Conservation (phyloP, 2,329 filamentous ascomycete genomes). For the Ascocoryne sarcoides region DNA sequence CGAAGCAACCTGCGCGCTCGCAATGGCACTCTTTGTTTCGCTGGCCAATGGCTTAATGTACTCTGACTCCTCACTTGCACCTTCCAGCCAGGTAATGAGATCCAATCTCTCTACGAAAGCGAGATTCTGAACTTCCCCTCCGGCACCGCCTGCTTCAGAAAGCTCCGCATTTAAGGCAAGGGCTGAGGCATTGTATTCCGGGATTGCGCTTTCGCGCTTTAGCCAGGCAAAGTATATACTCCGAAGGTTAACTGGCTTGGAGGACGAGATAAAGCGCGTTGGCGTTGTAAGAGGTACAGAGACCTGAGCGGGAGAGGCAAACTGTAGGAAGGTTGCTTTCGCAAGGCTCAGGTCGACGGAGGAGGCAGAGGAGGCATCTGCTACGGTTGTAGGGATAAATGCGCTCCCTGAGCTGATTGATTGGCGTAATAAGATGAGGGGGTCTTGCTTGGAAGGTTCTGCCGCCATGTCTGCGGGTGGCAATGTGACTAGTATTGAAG, state of each 20-base stretch:
- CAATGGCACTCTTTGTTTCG: constrained; percentile 37
- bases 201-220: constrained; percentile 82
- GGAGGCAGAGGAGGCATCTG: constrained; percentile 53
- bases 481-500: background rate
- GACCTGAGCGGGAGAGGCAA: constrained; percentile 51
- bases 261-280: constrained; percentile 81
- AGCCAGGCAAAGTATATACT: constrained; percentile 95
- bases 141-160: constrained; percentile 39
- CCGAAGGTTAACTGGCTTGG: constrained; percentile 70
- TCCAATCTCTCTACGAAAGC: constrained; percentile 88
- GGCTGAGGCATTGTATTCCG: constrained; percentile 82
- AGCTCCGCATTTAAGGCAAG: constrained; percentile 75
- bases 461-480: too few relatives aligned
- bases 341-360: constrained; percentile 53
- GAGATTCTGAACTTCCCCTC: constrained; percentile 72
- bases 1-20: constrained; percentile 40
- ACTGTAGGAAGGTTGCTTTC: constrained; percentile 69
- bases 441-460: constrained; percentile 51
- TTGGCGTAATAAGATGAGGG: constrained; percentile 74
- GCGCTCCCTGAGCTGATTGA: constrained; percentile 64
- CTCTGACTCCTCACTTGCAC: constrained; percentile 82
- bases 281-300: constrained; percentile 60
- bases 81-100: constrained; percentile 86
- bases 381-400: constrained; percentile 60
- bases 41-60: constrained; percentile 79